phyloP scores from a whole-genome alignment of 345 rosid species.

The Lepidium africanum region DNA sequence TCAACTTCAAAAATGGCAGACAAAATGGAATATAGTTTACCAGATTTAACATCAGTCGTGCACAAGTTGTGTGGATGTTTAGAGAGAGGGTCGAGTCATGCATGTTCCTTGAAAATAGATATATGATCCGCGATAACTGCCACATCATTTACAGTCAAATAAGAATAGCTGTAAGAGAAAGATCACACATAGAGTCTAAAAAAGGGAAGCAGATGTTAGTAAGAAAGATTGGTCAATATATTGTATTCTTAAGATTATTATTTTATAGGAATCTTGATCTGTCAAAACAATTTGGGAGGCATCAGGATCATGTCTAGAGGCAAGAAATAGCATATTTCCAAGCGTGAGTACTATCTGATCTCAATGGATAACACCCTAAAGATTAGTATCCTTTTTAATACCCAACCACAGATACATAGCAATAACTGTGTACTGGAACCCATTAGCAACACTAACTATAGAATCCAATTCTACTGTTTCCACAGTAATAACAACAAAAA shows the following conservation, averaged over 20 bases:
- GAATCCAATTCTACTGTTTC: background rate
- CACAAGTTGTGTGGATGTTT: conserved; percentile 93
- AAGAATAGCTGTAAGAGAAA: background rate
- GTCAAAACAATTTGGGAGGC: background rate
- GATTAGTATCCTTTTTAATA: background rate
- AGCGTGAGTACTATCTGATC: conserved; percentile 3
- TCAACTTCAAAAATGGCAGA: conserved; percentile 2
- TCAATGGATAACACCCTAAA: background rate
- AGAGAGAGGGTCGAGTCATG: conserved; percentile 91
- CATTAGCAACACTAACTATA: conserved; percentile 2
- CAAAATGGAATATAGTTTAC: conserved; percentile 33
- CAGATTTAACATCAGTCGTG: conserved; percentile 97
- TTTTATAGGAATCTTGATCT: background rate
- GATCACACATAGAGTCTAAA: background rate
- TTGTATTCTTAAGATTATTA: background rate
- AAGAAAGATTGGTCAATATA: background rate
- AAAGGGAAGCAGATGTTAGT: background rate
- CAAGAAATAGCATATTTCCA: background rate
- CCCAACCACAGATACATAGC: conserved; percentile 5
- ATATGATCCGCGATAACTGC: conserved; percentile 94
- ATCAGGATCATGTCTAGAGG: background rate
- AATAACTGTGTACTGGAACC: background rate
- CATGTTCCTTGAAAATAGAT: conserved; percentile 94
- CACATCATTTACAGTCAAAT: conserved; percentile 17
- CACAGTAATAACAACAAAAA: background rate